Base-by-base conservation (phyloP, 2,329 filamentous ascomycete species). In the Celoporthe dispersa region DNA sequence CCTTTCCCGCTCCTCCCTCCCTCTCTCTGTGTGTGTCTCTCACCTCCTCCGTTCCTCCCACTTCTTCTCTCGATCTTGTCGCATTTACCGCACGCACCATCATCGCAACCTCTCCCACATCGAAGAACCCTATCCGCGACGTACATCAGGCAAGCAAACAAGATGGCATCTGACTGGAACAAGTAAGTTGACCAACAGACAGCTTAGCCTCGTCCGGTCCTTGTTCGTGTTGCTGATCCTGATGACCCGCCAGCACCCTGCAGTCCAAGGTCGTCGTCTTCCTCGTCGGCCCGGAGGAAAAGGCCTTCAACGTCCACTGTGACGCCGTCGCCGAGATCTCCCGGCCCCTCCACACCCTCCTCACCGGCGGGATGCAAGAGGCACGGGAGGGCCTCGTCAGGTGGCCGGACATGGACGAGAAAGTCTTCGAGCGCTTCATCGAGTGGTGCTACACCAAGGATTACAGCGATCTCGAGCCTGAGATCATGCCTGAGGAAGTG, bases 391-490 rank as follows among this genome's bases (percentile, higher is more conserved):
- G 44, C 22, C 62, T 28, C n/a, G 62, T 72, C 12, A 39, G 66
- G 9, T 70, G 64, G 61, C 63, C 59, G 4, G 66, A 73, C 16
- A 37, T 70, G 35, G 68, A 68, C 16, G 61, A 66, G 25, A 14
- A 68, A 9, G 57, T 65, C 19, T 68, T 73, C 39, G 39, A 55
- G 14, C 65, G 55, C 25, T 72, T 72, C 60, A 33, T 44, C 1
- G 62, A 68, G 25, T 73, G 63, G 62, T 53, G 59, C 28, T 72
- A 69, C 65, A 68, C 59, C 3, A 41, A 60, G 16, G 51, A 25
- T 7, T 68, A 70, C 64, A 31, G 33, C 3, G 6, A 51, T 5
- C 22, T 48, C 19, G 41, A 65, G 16, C 64, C 68, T 2, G 60
- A 60, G 19, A 67, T 51, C 12, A 25, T 51, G 12, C 33, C 55